phyloP scores from a whole-genome alignment of 2,329 filamentous ascomycete species.

The Phaeophleospora eucalypticola region DNA sequence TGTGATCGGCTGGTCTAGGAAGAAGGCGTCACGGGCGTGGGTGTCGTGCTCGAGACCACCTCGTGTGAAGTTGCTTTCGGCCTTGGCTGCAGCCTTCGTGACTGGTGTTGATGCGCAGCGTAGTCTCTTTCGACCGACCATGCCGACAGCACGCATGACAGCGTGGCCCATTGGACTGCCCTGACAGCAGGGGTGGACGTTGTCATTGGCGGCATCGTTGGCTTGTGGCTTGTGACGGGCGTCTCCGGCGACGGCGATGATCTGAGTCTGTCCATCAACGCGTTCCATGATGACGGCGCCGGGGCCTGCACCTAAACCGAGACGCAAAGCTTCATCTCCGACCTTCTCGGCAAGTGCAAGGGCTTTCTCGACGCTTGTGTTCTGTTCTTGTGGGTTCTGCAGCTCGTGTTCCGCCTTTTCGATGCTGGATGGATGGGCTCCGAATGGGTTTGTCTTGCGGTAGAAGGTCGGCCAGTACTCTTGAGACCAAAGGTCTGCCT shows the following conservation, averaged over 20 bases:
- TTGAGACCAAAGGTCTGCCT: slow-evolving; percentile 69
- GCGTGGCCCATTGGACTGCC: slow-evolving; percentile 77
- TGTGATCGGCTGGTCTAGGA: slow-evolving; percentile 66
- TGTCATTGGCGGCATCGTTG: slow-evolving; percentile 17
- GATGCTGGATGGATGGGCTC: slow-evolving; percentile 74
- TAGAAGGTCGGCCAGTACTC: slow-evolving; percentile 83
- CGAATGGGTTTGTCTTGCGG: slow-evolving; percentile 81
- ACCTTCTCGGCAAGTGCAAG: slow-evolving; percentile 64
- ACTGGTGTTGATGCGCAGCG: slow-evolving; percentile 30
- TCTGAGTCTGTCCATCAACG: slow-evolving; percentile 41
- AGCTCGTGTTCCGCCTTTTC: slow-evolving; percentile 67
- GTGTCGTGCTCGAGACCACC: slow-evolving; percentile 34
- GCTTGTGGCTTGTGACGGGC: slow-evolving; percentile 58
- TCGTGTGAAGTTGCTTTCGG: slow-evolving; percentile 28
- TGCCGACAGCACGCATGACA: slow-evolving; percentile 73
- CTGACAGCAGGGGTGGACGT: slow-evolving; percentile 31
- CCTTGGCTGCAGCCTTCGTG: slow-evolving; percentile 29
- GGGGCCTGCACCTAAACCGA: slow-evolving; percentile 62
- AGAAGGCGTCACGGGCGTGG: slow-evolving; percentile 49
- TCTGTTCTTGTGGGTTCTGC: slow-evolving; percentile 32
- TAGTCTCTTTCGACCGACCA: slow-evolving; percentile 63
- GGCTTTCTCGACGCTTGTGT: slow-evolving; percentile 52
- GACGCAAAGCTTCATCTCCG: slow-evolving; percentile 55
- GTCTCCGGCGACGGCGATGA: slow-evolving; percentile 73
- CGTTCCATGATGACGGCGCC: slow-evolving; percentile 74